phyloP scores from a whole-genome alignment of 768 basidiomycete species.

The Leucosporidium yakuticum region DNA sequence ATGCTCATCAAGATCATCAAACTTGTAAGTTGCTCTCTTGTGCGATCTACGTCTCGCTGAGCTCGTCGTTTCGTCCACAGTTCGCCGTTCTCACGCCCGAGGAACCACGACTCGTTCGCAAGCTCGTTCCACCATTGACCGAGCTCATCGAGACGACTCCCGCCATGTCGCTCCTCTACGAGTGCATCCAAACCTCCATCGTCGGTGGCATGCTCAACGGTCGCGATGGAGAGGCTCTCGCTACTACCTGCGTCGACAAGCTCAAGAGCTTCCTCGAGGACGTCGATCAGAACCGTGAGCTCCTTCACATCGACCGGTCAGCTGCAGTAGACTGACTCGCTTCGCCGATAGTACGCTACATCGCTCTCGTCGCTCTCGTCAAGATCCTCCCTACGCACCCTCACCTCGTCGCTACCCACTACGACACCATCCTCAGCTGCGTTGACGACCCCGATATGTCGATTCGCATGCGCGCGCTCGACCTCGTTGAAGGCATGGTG shows the following conservation, averaged over 20 bases:
- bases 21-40: constrained; percentile 54
- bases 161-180: constrained; percentile 91
- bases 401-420: constrained; percentile 81
- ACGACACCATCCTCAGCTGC: constrained; percentile 81
- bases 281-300: constrained; percentile 87
- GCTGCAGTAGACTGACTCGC: neutral
- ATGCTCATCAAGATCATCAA: constrained; percentile 99
- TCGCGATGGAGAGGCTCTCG: constrained; percentile 54
- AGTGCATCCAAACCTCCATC: constrained; percentile 97
- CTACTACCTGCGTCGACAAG: constrained; percentile 84
- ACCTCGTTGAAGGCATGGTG: constrained; percentile 90
- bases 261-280: constrained; percentile 86
- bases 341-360: constrained; percentile 74
- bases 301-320: neutral
- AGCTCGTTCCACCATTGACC: constrained; percentile 87
- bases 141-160: constrained; percentile 91
- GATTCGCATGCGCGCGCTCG: constrained; percentile 91
- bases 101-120: constrained; percentile 88
- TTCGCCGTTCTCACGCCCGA: constrained; percentile 87
- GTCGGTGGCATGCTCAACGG: constrained; percentile 88
- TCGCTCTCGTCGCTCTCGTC: constrained; percentile 85
- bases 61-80: constrained; percentile 47
- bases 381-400: constrained; percentile 77
- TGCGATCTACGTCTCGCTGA: neutral
- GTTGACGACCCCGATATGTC: constrained; percentile 90